Conservation (phyloP, 2,329 filamentous ascomycete genomes). For the Paecilomyces niveus region DNA sequence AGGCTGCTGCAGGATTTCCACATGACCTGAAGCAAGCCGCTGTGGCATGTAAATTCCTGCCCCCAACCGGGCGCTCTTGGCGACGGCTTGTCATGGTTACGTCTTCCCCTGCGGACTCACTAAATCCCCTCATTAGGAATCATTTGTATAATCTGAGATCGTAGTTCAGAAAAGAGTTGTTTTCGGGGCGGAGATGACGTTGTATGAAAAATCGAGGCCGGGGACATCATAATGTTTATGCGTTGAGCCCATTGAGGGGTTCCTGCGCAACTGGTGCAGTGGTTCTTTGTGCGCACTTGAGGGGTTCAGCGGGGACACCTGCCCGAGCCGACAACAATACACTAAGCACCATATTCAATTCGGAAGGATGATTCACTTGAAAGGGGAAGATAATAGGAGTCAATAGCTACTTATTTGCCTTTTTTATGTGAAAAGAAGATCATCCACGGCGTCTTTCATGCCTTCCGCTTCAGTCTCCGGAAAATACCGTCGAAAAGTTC, state of each 20-base stretch:
- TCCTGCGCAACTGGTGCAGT: neutral
- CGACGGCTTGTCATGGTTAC: neutral
- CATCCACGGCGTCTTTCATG: conserved; percentile 18
- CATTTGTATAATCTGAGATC: neutral
- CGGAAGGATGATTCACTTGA: neutral
- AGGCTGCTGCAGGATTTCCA: neutral
- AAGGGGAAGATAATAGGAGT: neutral
- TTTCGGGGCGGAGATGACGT: neutral
- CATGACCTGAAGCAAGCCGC: neutral
- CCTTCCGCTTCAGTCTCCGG: conserved; percentile 23
- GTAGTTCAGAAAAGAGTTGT: neutral
- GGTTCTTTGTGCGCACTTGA: neutral
- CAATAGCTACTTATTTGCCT: neutral
- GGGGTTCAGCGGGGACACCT: neutral
- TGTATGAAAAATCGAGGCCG: neutral
- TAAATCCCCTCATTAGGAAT: neutral
- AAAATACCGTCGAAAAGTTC: conserved; percentile 32
- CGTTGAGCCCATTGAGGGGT: neutral
- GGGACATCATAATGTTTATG: neutral
- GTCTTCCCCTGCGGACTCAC: neutral
- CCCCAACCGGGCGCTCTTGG: neutral
- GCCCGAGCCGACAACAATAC: neutral
- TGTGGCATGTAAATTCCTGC: neutral
- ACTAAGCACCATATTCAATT: neutral
- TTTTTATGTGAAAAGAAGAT: neutral